Conservation (phyloP, 345 rosid genomes). For the Kernera saxatilis region DNA sequence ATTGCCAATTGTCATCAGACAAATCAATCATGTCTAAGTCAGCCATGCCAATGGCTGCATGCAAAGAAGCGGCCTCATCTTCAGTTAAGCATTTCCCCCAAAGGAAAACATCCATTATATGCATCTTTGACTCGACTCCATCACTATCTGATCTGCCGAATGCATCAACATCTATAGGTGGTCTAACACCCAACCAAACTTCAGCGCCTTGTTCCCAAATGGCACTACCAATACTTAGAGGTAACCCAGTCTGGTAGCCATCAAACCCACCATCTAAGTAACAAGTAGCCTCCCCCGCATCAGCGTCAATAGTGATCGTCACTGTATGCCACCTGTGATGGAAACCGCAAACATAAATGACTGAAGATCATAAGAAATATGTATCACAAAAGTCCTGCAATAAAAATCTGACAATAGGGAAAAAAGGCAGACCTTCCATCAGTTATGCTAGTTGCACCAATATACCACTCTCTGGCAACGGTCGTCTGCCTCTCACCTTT, state of each 20-base stretch:
- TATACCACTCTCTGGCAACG: constrained; percentile 92
- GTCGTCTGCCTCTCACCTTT: constrained; percentile 94
- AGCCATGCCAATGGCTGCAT: constrained; percentile 65
- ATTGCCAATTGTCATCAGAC: constrained; percentile 92
- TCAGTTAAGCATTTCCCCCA: constrained; percentile 98
- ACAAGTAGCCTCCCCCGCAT: constrained; percentile 92
- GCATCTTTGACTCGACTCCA: constrained; percentile 98
- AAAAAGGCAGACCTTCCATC: constrained; percentile 80
- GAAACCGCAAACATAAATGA: background rate
- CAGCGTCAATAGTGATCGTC: constrained; percentile 94
- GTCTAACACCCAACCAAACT: constrained; percentile 90
- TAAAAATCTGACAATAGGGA: background rate
- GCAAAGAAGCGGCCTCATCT: constrained; percentile 82
- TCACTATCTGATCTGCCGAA: constrained; percentile 99
- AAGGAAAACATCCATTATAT: constrained; percentile 96
- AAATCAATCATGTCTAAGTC: constrained; percentile 76
- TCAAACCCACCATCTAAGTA: constrained; percentile 97
- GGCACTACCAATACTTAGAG: constrained; percentile 53
- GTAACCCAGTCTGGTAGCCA: constrained; percentile 74
- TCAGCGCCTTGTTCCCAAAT: constrained; percentile 92
- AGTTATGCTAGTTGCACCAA: constrained; percentile 95
- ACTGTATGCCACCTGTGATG: constrained; percentile 93
- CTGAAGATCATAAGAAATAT: constrained; percentile 12
- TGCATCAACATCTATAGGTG: constrained; percentile 90
- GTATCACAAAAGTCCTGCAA: background rate